A percentile compares a stretch with the other conserved stretches of the same genome.
Evolutionary conservation across 176 grass and related monocot species (phyloP).

Genomic region (Elymus sibiricus): DNA sequence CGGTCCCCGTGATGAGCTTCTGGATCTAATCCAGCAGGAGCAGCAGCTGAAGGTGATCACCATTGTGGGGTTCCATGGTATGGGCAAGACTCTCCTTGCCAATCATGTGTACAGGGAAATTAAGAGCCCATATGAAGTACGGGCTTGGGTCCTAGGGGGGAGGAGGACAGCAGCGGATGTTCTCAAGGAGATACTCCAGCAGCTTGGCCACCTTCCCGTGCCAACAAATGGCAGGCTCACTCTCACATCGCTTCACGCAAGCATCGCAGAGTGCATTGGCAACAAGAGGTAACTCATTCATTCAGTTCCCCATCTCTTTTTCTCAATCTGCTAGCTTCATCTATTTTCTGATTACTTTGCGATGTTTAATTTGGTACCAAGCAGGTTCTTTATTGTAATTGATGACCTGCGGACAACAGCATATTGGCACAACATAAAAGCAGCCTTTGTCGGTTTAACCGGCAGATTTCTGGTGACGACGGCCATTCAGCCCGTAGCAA

Average conservation of each 20-base stretch:
- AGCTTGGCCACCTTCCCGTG: not conserved
- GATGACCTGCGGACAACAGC: not conserved
- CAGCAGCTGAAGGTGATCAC: not conserved
- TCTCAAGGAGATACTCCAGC: not conserved
- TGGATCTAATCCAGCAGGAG: not conserved
- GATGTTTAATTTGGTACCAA: too few species aligned
- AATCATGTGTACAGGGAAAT: not conserved
- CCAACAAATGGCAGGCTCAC: not conserved
- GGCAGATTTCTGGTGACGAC: not conserved
- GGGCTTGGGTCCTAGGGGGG: not conserved
- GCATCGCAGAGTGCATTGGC: not conserved
- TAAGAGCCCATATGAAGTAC: not conserved
- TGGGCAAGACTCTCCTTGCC: not conserved
- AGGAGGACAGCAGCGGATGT: not conserved
- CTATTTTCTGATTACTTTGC: not conserved
- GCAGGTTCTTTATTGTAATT: not conserved
- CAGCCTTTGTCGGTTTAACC: not conserved
- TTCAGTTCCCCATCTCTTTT: not conserved
- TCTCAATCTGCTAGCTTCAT: not conserved
- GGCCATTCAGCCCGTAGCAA: not conserved
- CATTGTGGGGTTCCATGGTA: too few species aligned
- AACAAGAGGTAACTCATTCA: not conserved
- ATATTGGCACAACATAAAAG: not conserved
- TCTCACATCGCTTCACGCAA: too few species aligned
- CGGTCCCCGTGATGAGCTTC: not conserved